Conservation (phyloP, 1,139 yeast species). For the Eremothecium sinecaudum region DNA sequence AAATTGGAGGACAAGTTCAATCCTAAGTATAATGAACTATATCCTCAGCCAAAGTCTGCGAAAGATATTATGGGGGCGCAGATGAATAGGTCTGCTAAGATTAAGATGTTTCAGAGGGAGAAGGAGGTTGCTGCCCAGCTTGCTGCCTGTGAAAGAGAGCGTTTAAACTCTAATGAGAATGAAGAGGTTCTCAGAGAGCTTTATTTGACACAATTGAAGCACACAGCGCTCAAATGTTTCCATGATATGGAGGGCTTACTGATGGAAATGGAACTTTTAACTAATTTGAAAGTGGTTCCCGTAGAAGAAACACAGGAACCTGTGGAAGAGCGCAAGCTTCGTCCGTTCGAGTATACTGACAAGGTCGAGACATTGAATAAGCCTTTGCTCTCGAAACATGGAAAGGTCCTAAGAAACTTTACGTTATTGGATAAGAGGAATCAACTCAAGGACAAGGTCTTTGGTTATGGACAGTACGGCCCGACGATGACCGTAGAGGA, state of each 20-base stretch:
- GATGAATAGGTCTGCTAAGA: conserved; percentile 58
- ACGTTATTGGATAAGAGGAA: conserved; percentile 58
- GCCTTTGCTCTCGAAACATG: conserved; percentile 49
- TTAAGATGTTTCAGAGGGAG: conserved; percentile 55
- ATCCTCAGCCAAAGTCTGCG: conserved; percentile 15
- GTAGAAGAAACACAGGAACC: conserved; percentile 13
- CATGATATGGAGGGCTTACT: conserved; percentile 31
- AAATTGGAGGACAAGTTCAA: conserved; percentile 34
- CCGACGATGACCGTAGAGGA: conserved; percentile 97
- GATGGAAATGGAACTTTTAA: conserved; percentile 22
- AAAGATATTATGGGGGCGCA: conserved; percentile 38
- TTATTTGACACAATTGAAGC: conserved; percentile 45
- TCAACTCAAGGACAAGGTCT: conserved; percentile 53
- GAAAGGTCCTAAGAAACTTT: conserved; percentile 77
- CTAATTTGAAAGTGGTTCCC: conserved; percentile 14
- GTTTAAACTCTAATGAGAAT: conserved; percentile 30
- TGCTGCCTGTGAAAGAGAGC: conserved; percentile 31
- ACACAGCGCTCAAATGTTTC: conserved; percentile 46
- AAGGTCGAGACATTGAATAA: conserved; percentile 40
- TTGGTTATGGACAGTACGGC: conserved; percentile 84
- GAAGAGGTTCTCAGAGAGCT: conserved; percentile 54
- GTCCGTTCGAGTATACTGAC: conserved; percentile 42
- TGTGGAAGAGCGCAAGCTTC: conserved; percentile 14
- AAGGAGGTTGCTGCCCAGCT: conserved; percentile 44
- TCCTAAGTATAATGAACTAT: conserved; percentile 37